phyloP scores from a whole-genome alignment of 768 basidiomycete genomes.

The Amanita jacksonii region DNA sequence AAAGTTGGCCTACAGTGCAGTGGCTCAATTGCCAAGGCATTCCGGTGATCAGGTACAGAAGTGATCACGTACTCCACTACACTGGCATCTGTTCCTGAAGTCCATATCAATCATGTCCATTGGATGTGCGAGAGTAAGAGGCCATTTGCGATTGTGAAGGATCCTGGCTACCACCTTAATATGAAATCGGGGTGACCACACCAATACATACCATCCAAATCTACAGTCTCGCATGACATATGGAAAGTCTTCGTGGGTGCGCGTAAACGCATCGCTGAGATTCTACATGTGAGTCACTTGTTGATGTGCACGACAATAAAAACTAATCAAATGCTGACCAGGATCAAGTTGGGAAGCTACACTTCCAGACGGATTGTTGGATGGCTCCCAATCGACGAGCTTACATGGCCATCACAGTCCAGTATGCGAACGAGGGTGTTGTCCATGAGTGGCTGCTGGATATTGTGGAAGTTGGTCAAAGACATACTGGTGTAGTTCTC shows the following conservation, averaged over 20 bases:
- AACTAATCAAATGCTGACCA: not conserved
- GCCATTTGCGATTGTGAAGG: not conserved
- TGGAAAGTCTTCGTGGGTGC: not conserved
- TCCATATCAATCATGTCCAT: not conserved
- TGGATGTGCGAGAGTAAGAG: not conserved
- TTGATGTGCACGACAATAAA: too few relatives aligned
- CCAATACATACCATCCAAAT: not conserved
- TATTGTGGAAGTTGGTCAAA: too few relatives aligned
- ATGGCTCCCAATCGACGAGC: slow-evolving; percentile 11
- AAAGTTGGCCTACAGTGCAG: not conserved
- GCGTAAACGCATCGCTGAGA: not conserved
- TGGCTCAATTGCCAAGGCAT: not conserved
- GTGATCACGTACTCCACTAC: not conserved
- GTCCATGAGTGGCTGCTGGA: not conserved
- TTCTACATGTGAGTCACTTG: not conserved
- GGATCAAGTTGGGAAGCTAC: not conserved
- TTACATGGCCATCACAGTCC: too few relatives aligned
- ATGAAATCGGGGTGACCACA: slow-evolving; percentile 2
- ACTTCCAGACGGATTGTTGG: slow-evolving; percentile 9
- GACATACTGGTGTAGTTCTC: too few relatives aligned
- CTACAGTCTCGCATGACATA: not conserved
- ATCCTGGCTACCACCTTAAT: not conserved
- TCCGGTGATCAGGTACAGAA: not conserved
- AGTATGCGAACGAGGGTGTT: not conserved
- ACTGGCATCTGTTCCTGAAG: not conserved